Evolutionary conservation across 768 basidiomycete species (phyloP), one percentile per base, ranked within the genome.

Genomic region (Amanita pallidorosea): DNA sequence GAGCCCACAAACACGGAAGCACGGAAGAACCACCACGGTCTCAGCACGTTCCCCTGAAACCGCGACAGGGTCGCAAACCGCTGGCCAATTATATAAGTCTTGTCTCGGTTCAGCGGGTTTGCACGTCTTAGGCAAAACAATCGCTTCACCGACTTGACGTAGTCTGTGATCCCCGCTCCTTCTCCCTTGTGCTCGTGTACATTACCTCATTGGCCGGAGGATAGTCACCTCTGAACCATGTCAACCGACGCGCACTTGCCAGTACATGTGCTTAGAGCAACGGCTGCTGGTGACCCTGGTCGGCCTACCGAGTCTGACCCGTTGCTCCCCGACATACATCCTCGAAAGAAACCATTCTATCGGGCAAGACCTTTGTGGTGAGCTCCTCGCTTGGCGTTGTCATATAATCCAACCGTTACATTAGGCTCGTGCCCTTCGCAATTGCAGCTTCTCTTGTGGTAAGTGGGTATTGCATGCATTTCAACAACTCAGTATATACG

Each of bases 371-470:
- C 75, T 13, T 56, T 78, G 57, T 78, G 76, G 76, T 75, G 54
- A 12, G 11, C 36, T 36, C 44, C 2, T 49, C 46, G 11, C 23
- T 22, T 40, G 20, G 27, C 46, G 8, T 34, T 38, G 22, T 42
- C 49, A n/a, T 31, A n/a, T 51, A 31, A 36, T 35, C 49, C 34
- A 57, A 49, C 52, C 58, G 22, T 45, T 47, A 55, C 37, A 42
- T 23, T 53, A 89, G 87, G 88, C 74, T 90, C 8, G 83, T 88
- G 20, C 87, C 86, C 2, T 86, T 89, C 60, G 85, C 80, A 5
- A 65, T 90, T 36, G 66, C 71, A 13, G 75, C 81, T 11, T 75
- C 87, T 5, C 58, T 89, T 25, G 77, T 77, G 40, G 87, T 89
- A 60, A 63, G 80, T 72, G 6, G 45, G n/a, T 25, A 29, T 35